Evolutionary conservation across 2,329 filamentous ascomycete genomes (phyloP).

Genomic region (Cercospora brassicicola): DNA sequence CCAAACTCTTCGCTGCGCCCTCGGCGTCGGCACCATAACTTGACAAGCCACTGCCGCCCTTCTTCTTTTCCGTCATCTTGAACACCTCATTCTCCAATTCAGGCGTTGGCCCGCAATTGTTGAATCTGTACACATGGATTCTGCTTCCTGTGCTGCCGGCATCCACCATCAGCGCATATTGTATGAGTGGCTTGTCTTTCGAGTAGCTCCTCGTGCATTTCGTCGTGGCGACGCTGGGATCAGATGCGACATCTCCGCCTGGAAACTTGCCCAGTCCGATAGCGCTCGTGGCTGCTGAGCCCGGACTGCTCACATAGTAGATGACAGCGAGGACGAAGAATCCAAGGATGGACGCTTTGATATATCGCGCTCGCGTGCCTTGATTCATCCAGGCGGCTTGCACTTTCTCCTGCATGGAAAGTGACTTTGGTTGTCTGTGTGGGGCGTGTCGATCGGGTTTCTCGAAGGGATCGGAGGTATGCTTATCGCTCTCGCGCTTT

Average conservation of each 20-base stretch:
- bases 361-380: conserved; percentile 59
- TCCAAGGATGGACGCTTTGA: conserved; percentile 63
- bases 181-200: conserved; percentile 86
- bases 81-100: conserved; percentile 92
- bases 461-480: conserved; percentile 46
- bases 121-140: conserved; percentile 98
- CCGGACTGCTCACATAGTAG: conserved; percentile 54
- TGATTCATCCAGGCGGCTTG: conserved; percentile 60
- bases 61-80: conserved; percentile 84
- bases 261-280: conserved; percentile 31
- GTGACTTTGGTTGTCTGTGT: conserved; percentile 32
- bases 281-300: conserved; percentile 15
- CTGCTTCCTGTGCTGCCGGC: conserved; percentile 96
- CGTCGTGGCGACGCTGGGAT: conserved; percentile 65
- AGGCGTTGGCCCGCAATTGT: conserved; percentile 94
- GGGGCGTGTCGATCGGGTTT: conserved; percentile 47
- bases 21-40: conserved; percentile 83
- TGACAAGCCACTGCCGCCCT: conserved; percentile 77
- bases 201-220: conserved; percentile 82
- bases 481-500: conserved; percentile 40
- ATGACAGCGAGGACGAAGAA: conserved; percentile 59
- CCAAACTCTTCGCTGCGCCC: conserved; percentile 84
- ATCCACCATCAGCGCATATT: conserved; percentile 98
- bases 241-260: conserved; percentile 47
- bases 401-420: conserved; percentile 38